Evolutionary conservation across 2,329 filamentous ascomycete species (phyloP).

Genomic region (Aspergillus sclerotialis): DNA sequence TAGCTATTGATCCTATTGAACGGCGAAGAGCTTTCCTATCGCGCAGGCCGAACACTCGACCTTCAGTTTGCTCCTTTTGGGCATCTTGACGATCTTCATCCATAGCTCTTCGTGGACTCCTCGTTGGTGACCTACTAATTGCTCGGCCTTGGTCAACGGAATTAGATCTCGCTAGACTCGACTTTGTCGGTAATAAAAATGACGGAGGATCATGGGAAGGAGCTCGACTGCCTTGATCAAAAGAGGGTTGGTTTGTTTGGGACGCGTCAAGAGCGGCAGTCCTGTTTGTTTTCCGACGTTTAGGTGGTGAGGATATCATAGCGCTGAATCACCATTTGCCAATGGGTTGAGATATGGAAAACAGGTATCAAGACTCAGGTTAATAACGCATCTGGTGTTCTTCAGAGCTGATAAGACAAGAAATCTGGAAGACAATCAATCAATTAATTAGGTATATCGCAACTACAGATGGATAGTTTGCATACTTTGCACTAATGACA

Average conservation of each 20-base stretch:
- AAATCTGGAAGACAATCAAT: too few relatives aligned
- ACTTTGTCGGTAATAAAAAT: slow-evolving; percentile 61
- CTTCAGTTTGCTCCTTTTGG: slow-evolving; percentile 9
- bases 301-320: slow-evolving; percentile 47
- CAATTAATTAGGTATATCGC: too few relatives aligned
- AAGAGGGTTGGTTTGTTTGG: slow-evolving; percentile 26
- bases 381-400: too few relatives aligned
- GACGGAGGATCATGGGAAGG: slow-evolving; percentile 43
- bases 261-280: slow-evolving; percentile 38
- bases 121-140: slow-evolving; percentile 33
- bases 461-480: neutral
- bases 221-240: slow-evolving; percentile 13
- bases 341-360: too few relatives aligned
- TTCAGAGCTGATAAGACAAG: too few relatives aligned
- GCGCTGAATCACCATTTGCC: neutral
- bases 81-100: slow-evolving; percentile 10
- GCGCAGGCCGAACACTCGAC: slow-evolving; percentile 23
- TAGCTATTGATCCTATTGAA: slow-evolving; percentile 22
- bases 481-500: slow-evolving; percentile 24
- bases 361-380: too few relatives aligned
- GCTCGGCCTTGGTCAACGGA: slow-evolving; percentile 49
- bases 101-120: slow-evolving; percentile 20
- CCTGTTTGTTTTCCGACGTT: slow-evolving; percentile 58
- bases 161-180: slow-evolving; percentile 56
- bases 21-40: slow-evolving; percentile 32